Conservation (phyloP, 306 rosid species). For the Quercus robur region DNA sequence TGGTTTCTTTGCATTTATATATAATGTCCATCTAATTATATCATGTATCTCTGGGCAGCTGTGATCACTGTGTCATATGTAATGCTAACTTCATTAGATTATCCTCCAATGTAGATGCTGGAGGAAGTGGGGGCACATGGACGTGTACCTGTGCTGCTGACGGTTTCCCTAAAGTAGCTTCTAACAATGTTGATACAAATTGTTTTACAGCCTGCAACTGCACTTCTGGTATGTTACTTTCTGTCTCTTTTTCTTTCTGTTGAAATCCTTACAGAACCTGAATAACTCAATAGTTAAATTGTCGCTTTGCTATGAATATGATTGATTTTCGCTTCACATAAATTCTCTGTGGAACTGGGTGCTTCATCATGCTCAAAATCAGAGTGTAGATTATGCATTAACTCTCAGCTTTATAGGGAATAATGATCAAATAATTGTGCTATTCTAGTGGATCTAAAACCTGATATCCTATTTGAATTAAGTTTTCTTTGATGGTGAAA, state of each 20-base stretch:
- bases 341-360: background rate
- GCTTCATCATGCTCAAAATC: background rate
- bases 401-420: background rate
- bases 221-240: constrained; percentile 62
- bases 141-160: constrained; percentile 66
- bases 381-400: background rate
- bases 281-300: background rate
- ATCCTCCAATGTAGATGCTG: constrained; percentile 46
- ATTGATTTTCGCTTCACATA: background rate
- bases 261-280: background rate
- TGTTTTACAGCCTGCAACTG: constrained; percentile 92
- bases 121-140: constrained; percentile 50
- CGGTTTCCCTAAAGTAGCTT: constrained; percentile 72
- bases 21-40: background rate
- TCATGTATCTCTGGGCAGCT: constrained; percentile 5
- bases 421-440: background rate
- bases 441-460: background rate
- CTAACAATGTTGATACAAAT: constrained; percentile 34
- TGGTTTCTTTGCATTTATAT: background rate
- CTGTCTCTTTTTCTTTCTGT: constrained; percentile 22
- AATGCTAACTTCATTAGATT: constrained; percentile 19
- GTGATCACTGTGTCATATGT: constrained; percentile 7
- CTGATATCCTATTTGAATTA: background rate
- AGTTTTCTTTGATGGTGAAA: background rate
- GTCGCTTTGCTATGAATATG: background rate